phyloP scores from a whole-genome alignment of 2,329 filamentous ascomycete genomes.

The Ophiostoma australiae region DNA sequence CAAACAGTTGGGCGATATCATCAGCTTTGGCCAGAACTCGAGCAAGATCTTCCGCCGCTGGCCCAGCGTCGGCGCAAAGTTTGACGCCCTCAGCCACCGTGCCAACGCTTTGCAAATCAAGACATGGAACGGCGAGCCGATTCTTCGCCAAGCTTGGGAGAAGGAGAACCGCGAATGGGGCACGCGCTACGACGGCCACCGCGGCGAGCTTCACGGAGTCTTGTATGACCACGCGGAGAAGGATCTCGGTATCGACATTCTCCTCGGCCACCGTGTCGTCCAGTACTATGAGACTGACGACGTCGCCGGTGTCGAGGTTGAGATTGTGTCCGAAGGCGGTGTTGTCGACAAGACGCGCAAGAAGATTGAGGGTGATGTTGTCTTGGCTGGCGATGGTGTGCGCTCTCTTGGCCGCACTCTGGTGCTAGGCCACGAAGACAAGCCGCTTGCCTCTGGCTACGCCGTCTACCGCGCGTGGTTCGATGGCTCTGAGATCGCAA shows the following conservation, averaged over 20 bases:
- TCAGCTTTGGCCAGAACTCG: slow-evolving; percentile 56
- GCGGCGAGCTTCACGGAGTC: slow-evolving; percentile 49
- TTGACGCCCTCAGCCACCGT: slow-evolving; percentile 47
- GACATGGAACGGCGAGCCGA: slow-evolving; percentile 24
- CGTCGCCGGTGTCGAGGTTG: slow-evolving; percentile 46
- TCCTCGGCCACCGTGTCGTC: slow-evolving; percentile 45
- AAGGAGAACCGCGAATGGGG: slow-evolving; percentile 35
- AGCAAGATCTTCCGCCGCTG: slow-evolving; percentile 50
- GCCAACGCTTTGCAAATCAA: slow-evolving; percentile 33
- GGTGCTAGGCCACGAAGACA: slow-evolving; percentile 43
- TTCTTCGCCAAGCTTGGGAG: slow-evolving; percentile 26
- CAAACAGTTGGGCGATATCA: slow-evolving; percentile 57
- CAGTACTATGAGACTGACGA: slow-evolving; percentile 49
- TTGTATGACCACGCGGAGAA: slow-evolving; percentile 47
- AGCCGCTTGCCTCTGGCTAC: slow-evolving; percentile 42
- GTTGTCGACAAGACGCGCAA: background rate
- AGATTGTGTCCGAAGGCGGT: slow-evolving; percentile 26
- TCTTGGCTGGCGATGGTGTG: slow-evolving; percentile 48
- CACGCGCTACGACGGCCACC: slow-evolving; percentile 50
- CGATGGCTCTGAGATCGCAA: slow-evolving; percentile 26
- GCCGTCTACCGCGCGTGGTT: slow-evolving; percentile 47
- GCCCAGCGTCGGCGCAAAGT: slow-evolving; percentile 44
- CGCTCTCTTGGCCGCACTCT: slow-evolving; percentile 44
- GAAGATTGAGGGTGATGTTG: slow-evolving; percentile 38
- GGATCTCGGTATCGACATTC: slow-evolving; percentile 48